Evolutionary conservation across 352 stramenopile species (phyloP).

Genomic region (Phytopythium vexans): DNA sequence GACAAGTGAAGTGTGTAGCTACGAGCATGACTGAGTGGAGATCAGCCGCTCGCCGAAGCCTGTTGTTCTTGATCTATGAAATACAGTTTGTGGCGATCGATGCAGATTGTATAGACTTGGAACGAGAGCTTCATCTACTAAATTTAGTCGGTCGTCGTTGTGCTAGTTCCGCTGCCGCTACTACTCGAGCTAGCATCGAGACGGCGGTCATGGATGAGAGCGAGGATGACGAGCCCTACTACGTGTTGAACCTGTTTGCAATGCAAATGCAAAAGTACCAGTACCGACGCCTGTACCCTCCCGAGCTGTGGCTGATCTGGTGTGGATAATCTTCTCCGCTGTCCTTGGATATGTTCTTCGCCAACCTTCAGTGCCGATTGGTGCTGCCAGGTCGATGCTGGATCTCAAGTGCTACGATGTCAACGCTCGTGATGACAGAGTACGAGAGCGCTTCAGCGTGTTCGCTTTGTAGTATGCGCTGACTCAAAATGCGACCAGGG

Average conservation of each 20-base stretch:
- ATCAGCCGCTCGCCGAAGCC: too few species aligned
- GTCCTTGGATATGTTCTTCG: too few species aligned
- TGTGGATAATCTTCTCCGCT: constrained; percentile 8
- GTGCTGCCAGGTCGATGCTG: constrained; percentile 33
- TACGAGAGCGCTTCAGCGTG: constrained; percentile 1
- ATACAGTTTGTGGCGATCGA: too few species aligned
- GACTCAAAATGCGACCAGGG: constrained; percentile 17
- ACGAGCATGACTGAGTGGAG: too few species aligned
- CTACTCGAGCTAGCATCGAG: neutral
- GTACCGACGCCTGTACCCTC: constrained; percentile 24
- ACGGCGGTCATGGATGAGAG: constrained; percentile 6
- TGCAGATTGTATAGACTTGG: too few species aligned
- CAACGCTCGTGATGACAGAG: constrained; percentile 43
- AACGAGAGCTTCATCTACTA: neutral
- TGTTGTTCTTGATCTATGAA: too few species aligned
- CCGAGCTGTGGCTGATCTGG: constrained; percentile 50
- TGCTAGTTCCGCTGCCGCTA: neutral
- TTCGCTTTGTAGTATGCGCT: neutral
- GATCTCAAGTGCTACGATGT: constrained; percentile 47
- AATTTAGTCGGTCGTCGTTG: neutral
- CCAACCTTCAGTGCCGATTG: neutral
- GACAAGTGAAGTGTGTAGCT: too few species aligned
- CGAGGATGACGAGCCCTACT: constrained; percentile 13
- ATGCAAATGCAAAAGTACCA: constrained; percentile 60
- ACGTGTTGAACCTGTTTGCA: constrained; percentile 40